Evolutionary conservation across 2,329 filamentous ascomycete genomes (phyloP).

Genomic region (Colletotrichum sidae): DNA sequence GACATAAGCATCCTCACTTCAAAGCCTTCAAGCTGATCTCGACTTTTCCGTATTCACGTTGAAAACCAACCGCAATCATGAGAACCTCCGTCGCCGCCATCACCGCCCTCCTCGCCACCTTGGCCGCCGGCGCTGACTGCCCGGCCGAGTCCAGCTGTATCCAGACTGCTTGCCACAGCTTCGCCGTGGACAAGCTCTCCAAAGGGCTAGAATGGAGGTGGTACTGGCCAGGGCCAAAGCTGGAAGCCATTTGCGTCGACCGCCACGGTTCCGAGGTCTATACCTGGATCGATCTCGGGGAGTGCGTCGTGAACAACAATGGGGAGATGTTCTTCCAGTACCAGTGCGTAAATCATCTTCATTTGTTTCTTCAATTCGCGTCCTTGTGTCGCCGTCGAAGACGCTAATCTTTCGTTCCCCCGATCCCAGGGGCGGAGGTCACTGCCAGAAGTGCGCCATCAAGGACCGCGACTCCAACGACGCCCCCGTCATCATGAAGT

Average conservation of each 20-base stretch:
- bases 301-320: slow-evolving; percentile 9
- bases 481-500: slow-evolving; percentile 8
- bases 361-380: not conserved
- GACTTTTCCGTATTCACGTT: not conserved
- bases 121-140: not conserved
- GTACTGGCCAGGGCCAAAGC: not conserved
- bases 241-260: slow-evolving; percentile 18
- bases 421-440: not conserved
- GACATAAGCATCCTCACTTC: not conserved
- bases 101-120: not conserved
- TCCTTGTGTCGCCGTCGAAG: no score
- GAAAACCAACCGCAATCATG: not conserved
- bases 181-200: not conserved
- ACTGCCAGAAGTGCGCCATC: not conserved
- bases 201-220: no score
- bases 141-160: slow-evolving; percentile 16
- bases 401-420: not conserved
- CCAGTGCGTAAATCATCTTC: not conserved
- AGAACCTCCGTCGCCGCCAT: not conserved
- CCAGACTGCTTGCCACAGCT: slow-evolving; percentile 5
- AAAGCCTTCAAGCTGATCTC: not conserved
- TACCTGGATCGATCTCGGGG: not conserved
- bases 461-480: not conserved
- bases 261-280: not conserved
- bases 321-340: not conserved